Evolutionary conservation across 2,329 filamentous ascomycete genomes (phyloP).

Genomic region (Epichloe bromicola): DNA sequence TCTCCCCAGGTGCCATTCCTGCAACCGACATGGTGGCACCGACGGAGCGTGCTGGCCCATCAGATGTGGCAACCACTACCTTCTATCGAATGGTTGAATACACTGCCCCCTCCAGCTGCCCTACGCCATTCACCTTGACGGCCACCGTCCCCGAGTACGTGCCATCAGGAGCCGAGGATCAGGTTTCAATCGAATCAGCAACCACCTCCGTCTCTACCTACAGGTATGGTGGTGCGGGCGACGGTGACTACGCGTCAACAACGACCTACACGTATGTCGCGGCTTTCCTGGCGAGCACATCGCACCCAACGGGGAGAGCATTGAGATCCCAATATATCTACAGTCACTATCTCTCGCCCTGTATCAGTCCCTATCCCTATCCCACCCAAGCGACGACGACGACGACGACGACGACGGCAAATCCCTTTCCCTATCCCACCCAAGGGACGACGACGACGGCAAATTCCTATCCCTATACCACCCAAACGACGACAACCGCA

Average conservation of each 20-base stretch:
- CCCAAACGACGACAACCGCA: conserved; percentile 2
- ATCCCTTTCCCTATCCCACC: not conserved
- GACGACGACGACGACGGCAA: too few relatives aligned
- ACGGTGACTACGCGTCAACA: too few relatives aligned
- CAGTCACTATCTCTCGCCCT: conserved; percentile 10
- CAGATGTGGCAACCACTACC: conserved; percentile 4
- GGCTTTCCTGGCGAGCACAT: conserved; percentile 7
- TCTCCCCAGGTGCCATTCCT: not conserved
- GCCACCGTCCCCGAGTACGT: conserved; percentile 8
- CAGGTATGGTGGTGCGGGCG: not conserved
- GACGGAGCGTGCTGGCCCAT: not conserved
- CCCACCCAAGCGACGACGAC: too few relatives aligned
- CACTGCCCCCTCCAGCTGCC: conserved; percentile 16
- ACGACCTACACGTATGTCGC: conserved; percentile 8
- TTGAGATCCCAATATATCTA: conserved; percentile 5
- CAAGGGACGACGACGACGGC: not conserved
- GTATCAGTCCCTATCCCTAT: conserved; percentile 7
- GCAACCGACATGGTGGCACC: not conserved
- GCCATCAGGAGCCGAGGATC: conserved; percentile 3
- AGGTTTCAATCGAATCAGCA: conserved; percentile 5
- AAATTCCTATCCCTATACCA: too few relatives aligned
- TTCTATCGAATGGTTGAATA: conserved; percentile 10
- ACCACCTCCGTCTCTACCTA: not conserved
- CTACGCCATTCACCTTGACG: conserved; percentile 15
- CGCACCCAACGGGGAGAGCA: not conserved